Conservation (phyloP, 2,329 filamentous ascomycete species). For the Akanthomyces uredinophilus region DNA sequence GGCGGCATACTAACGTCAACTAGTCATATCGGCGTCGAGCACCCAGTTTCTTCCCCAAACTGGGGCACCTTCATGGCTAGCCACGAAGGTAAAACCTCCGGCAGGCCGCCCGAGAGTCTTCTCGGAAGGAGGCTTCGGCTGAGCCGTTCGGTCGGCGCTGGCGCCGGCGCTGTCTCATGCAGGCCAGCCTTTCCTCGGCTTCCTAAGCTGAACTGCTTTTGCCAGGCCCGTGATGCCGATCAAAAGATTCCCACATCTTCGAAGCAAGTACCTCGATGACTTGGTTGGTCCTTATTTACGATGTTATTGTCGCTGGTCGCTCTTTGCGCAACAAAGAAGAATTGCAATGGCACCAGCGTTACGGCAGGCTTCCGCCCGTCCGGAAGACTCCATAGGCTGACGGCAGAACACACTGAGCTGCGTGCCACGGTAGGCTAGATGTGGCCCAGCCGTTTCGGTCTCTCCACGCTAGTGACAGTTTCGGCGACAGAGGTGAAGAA, state of each 20-base stretch:
- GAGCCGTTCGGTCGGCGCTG: background rate
- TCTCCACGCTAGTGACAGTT: background rate
- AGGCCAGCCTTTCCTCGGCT: background rate
- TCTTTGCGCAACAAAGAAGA: background rate
- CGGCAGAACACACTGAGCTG: background rate
- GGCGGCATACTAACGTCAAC: too few species aligned
- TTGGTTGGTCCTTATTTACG: too few species aligned
- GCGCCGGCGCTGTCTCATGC: background rate
- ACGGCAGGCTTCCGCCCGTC: constrained; percentile 4
- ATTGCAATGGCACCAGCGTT: background rate
- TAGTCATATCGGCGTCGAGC: too few species aligned
- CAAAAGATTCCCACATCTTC: too few species aligned
- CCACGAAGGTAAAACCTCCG: background rate
- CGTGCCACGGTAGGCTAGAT: background rate
- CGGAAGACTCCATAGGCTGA: constrained; percentile 3
- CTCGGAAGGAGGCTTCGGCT: background rate
- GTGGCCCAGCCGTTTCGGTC: background rate
- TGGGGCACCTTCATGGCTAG: background rate
- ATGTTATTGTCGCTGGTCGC: background rate
- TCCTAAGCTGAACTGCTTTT: background rate
- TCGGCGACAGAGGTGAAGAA: background rate
- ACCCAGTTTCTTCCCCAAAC: too few species aligned
- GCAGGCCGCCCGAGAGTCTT: background rate
- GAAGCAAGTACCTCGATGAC: too few species aligned
- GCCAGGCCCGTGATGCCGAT: background rate